Conservation (phyloP, 345 rosid genomes). For the Citrus unshiu region DNA sequence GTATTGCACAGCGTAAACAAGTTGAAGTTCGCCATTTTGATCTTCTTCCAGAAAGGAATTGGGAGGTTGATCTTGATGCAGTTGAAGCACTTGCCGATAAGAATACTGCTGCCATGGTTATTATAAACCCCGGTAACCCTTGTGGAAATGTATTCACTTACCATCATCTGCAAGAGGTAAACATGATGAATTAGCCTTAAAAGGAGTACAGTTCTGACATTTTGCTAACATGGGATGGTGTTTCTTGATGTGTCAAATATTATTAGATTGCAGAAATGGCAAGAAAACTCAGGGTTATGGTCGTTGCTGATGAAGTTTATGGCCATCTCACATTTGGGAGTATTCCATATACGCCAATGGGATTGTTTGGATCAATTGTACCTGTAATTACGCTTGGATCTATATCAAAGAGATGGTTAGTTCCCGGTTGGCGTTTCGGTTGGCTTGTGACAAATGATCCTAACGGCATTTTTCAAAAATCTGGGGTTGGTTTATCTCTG, state of each 20-base stretch:
- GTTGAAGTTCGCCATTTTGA: conserved; percentile 60
- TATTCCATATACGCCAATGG: conserved; percentile 64
- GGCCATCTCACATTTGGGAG: conserved; percentile 50
- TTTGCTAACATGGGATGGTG: background rate
- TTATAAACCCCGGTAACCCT: conserved; percentile 66
- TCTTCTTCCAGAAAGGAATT: conserved; percentile 60
- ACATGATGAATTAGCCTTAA: background rate
- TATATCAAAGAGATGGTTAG: conserved; percentile 72
- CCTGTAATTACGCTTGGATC: conserved; percentile 67
- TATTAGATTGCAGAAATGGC: conserved; percentile 53
- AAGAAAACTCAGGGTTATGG: conserved; percentile 58
- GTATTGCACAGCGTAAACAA: conserved; percentile 29
- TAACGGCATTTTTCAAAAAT: conserved; percentile 37
- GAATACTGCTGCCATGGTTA: conserved; percentile 59
- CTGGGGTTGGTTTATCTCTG: conserved; percentile 37
- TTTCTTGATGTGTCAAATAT: background rate
- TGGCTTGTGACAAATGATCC: conserved; percentile 68
- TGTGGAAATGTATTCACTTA: conserved; percentile 58
- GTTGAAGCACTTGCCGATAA: conserved; percentile 60
- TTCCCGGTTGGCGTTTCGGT: conserved; percentile 85
- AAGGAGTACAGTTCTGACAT: background rate
- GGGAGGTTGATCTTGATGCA: conserved; percentile 64
- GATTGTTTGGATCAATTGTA: conserved; percentile 46
- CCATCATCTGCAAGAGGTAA: conserved; percentile 54
- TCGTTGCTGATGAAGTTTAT: conserved; percentile 71